Evolutionary conservation across 108 stramenopile species (phyloP).

Genomic region (Nitzschia sp.): DNA sequence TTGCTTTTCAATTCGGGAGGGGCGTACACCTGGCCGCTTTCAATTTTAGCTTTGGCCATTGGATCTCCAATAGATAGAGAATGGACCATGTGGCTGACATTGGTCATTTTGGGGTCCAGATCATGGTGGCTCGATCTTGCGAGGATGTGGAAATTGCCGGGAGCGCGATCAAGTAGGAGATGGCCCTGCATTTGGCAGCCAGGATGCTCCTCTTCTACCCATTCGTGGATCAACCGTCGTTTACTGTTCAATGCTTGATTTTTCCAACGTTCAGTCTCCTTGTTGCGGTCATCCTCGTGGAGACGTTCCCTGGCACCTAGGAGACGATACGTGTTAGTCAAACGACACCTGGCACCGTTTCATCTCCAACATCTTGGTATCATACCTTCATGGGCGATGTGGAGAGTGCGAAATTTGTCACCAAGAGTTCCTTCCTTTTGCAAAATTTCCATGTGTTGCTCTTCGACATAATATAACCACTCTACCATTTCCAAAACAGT

Average conservation of each 20-base stretch:
- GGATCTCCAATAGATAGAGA: slow-evolving; percentile 73
- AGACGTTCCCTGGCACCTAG: slow-evolving; percentile 54
- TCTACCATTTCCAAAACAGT: slow-evolving; percentile 75
- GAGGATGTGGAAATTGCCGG: slow-evolving; percentile 95
- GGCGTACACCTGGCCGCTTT: slow-evolving; percentile 18
- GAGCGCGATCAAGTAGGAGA: slow-evolving; percentile 89
- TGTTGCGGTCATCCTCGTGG: slow-evolving; percentile 28
- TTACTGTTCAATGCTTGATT: slow-evolving; percentile 17
- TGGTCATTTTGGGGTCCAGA: slow-evolving; percentile 82
- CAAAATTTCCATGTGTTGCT: slow-evolving; percentile 47
- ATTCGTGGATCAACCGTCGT: slow-evolving; percentile 32
- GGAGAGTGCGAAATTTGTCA: slow-evolving; percentile 18
- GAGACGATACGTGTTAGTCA: no score
- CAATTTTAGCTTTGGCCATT: slow-evolving; percentile 8
- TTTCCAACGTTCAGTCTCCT: slow-evolving; percentile 13
- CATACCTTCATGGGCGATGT: slow-evolving; percentile 34
- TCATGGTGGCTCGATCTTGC: slow-evolving; percentile 75
- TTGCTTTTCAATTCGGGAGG: slow-evolving; percentile 44
- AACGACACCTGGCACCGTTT: background rate
- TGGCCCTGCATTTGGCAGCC: slow-evolving; percentile 83
- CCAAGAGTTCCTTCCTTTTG: slow-evolving; percentile 7
- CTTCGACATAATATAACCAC: slow-evolving; percentile 67
- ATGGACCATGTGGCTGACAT: slow-evolving; percentile 88
- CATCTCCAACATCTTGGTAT: background rate
- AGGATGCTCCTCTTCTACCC: slow-evolving; percentile 75